phyloP scores from a whole-genome alignment of 371 early-diverging fungal species.

The Sporodiniella umbellata region DNA sequence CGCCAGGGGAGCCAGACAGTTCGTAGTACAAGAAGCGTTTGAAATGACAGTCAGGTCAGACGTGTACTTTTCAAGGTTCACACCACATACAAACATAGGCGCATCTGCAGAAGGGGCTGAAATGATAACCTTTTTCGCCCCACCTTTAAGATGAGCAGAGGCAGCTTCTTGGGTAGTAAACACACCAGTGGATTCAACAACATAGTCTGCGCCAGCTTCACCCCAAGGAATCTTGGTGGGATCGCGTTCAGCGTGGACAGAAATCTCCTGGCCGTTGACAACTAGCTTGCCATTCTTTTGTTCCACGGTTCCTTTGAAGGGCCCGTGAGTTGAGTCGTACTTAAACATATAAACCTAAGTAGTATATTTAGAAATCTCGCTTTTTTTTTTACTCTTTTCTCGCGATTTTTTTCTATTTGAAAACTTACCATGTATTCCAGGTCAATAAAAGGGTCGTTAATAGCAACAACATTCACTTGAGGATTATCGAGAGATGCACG shows the following conservation, averaged over 20 bases:
- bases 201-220: slow-evolving; percentile 82
- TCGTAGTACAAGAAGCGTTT: slow-evolving; percentile 99
- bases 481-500: slow-evolving; percentile 80
- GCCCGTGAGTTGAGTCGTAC: slow-evolving; percentile 98
- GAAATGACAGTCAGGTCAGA: slow-evolving; percentile 85
- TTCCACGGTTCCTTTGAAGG: slow-evolving; percentile 76
- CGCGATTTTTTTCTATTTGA: background rate
- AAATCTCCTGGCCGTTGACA: slow-evolving; percentile 80
- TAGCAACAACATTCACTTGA: slow-evolving; percentile 84
- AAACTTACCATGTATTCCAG: slow-evolving; percentile 82
- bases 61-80: slow-evolving; percentile 93
- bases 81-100: slow-evolving; percentile 88
- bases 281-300: slow-evolving; percentile 80
- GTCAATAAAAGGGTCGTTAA: slow-evolving; percentile 99
- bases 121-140: slow-evolving; percentile 98
- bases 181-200: slow-evolving; percentile 99
- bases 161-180: slow-evolving; percentile 94
- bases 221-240: slow-evolving; percentile 96
- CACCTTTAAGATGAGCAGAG: slow-evolving; percentile 86
- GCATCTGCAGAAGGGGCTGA: slow-evolving; percentile 94
- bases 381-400: no score
- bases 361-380: background rate
- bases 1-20: slow-evolving; percentile 98
- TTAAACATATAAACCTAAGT: slow-evolving; percentile 89
- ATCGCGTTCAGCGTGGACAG: slow-evolving; percentile 66